These are phyloP conservation scores for Sporodiniella umbellata DNA, from an alignment of 371 early-diverging fungal species.

Conservation along the genomic window DNA sequence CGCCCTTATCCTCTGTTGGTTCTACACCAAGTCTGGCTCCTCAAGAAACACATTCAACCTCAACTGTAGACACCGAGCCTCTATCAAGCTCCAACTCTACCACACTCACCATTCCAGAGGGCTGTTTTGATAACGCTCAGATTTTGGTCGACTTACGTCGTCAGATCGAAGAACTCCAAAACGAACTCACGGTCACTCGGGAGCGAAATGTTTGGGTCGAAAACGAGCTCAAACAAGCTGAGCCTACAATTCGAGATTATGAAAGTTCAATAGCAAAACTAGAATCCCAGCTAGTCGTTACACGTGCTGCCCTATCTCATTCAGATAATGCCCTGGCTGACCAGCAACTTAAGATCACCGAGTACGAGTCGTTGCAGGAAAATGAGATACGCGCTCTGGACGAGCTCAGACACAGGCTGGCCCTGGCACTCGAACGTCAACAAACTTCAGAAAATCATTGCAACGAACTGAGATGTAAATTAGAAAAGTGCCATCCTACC, in stretches of 20 bases:
- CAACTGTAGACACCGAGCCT: no score
- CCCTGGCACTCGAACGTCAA: conserved; percentile 26
- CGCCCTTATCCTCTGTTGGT: conserved; percentile 10
- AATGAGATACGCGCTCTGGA: conserved; percentile 14
- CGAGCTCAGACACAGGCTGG: conserved; percentile 23
- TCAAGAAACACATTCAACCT: conserved; percentile 8
- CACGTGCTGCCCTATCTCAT: conserved; percentile 49
- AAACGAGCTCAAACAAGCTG: conserved; percentile 36
- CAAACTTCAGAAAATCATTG: conserved; percentile 15
- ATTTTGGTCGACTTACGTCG: conserved; percentile 18
- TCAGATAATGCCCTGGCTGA: conserved; percentile 46
- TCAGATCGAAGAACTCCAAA: conserved; percentile 28
- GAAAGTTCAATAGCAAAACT: conserved; percentile 59
- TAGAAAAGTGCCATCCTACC: conserved; percentile 9
- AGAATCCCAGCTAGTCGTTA: conserved; percentile 55
- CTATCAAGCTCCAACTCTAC: conserved; percentile 17
- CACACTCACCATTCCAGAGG: conserved; percentile 17
- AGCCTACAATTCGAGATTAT: conserved; percentile 68
- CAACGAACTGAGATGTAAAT: conserved; percentile 6
- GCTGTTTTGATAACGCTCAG: conserved; percentile 4
- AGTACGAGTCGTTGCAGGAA: conserved; percentile 21
- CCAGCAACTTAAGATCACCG: conserved; percentile 42
- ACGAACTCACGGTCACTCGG: conserved; percentile 21
- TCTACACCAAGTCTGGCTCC: conserved; percentile 3
- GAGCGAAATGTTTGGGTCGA: conserved; percentile 21